Evolutionary conservation across 345 rosid genomes (phyloP).

Genomic region (Bretschneidera sinensis): DNA sequence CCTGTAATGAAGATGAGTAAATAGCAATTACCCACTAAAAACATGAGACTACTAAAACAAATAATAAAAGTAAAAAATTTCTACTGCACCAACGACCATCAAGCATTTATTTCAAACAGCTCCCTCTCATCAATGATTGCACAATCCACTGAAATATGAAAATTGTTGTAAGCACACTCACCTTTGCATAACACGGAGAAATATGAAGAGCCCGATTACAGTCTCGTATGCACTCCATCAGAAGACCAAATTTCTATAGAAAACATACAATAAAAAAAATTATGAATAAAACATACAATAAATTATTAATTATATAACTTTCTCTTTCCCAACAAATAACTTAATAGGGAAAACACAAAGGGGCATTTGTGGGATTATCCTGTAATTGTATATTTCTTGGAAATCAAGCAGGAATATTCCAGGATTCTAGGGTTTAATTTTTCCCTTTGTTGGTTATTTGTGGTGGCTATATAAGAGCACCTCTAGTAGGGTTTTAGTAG

Average conservation of each 20-base stretch:
- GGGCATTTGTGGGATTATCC: too few relatives aligned
- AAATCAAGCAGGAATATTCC: too few relatives aligned
- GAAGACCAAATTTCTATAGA: conserved; percentile 44
- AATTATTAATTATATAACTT: too few relatives aligned
- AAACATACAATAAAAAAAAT: conserved; percentile 11
- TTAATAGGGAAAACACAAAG: background rate
- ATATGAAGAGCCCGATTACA: conserved; percentile 72
- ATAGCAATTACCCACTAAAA: background rate
- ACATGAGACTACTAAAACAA: background rate
- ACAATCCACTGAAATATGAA: background rate
- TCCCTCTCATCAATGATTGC: background rate
- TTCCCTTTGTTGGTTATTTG: too few relatives aligned
- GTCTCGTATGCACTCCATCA: conserved; percentile 58
- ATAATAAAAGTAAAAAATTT: too few relatives aligned
- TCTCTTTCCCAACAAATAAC: background rate
- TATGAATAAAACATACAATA: background rate
- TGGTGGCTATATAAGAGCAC: too few relatives aligned
- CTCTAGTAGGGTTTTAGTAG: too few relatives aligned
- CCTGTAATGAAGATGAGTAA: conserved; percentile 29
- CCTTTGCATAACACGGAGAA: conserved; percentile 72
- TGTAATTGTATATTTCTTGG: too few relatives aligned
- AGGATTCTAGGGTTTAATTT: too few relatives aligned
- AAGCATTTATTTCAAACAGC: background rate
- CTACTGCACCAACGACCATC: background rate
- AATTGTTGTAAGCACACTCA: conserved; percentile 15